These are phyloP conservation scores for Cutaneotrichosporon cyanovorans DNA, from an alignment of 1,284 basidiomycete genomes.

Conservation along the genomic window DNA sequence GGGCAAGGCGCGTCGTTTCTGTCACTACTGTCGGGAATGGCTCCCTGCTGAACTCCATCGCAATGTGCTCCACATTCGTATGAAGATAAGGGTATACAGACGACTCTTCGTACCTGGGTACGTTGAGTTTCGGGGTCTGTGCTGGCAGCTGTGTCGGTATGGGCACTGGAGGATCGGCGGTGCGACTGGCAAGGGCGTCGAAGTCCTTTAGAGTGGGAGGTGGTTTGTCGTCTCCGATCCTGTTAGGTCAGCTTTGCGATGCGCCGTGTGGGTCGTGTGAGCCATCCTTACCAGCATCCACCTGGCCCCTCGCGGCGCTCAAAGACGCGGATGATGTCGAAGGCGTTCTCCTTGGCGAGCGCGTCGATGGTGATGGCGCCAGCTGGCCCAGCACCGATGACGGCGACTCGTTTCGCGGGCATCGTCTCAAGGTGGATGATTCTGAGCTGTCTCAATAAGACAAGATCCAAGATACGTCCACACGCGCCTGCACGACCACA, in stretches of 20 bases:
- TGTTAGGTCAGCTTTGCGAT: neutral
- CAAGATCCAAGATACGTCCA: too few relatives aligned
- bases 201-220: slow-evolving; percentile 4
- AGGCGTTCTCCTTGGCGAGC: slow-evolving; percentile 34
- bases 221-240: slow-evolving; percentile 5
- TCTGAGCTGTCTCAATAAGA: too few relatives aligned
- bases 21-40: slow-evolving; percentile 4
- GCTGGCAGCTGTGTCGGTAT: slow-evolving; percentile 2
- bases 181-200: slow-evolving; percentile 1
- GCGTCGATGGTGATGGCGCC: slow-evolving; percentile 26
- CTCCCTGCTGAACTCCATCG: slow-evolving; percentile 7
- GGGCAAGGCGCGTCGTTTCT: neutral
- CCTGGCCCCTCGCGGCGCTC: slow-evolving; percentile 49
- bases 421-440: neutral
- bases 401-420: slow-evolving; percentile 19
- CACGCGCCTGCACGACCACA: too few relatives aligned
- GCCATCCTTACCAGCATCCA: slow-evolving; percentile 47
- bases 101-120: slow-evolving; percentile 2
- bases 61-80: slow-evolving; percentile 6
- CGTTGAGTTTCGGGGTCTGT: neutral
- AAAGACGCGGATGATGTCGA: slow-evolving; percentile 44
- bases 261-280: neutral
- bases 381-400: slow-evolving; percentile 30
- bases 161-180: slow-evolving; percentile 4
- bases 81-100: slow-evolving; percentile 12